Evolutionary conservation across 805 yeast species (phyloP), one percentile per base, ranked within the genome.

Genomic region (Candida nonsorbophila): DNA sequence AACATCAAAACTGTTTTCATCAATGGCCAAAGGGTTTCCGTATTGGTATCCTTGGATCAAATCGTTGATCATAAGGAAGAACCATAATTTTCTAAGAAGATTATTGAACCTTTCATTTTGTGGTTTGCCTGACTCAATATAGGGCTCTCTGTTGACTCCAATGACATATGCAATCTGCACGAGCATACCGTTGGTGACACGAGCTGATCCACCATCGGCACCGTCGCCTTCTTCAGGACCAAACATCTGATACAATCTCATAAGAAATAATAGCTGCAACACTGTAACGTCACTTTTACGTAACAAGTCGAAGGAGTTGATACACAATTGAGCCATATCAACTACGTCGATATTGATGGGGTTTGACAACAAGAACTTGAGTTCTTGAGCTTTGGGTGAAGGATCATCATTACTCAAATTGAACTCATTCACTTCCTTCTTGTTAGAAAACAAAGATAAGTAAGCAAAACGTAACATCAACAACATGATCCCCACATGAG

Each of bases 81-180:
- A 52, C 70, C 70, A 63, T 5, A 60, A 50, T 29, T 62, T 62
- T 29, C 70, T 40, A 21, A 51, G 32, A 17, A 62, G 29, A 30
- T 58, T 51, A 41, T 45, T 36, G 4, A 25, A 20, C 18, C 39
- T 41, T 16, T 43, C 53, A 32, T 51, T 51, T 8, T 11, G 20
- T 18, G 20, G 20, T 9, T 42, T 34, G 7, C 38, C 36, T 32
- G 53, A 51, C 40, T 30, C 42, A 33, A 50, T 21, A 40, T 74
- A 74, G 1, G 87, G 86, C 38, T 81, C 87, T 44, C 87, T 60
- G 46, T 81, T 79, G 11, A 79, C 40, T 0, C 86, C 88, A 39
- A 79, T 67, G 14, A 78, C 68, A 33, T 74, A 67, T 0, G 80
- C 84, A 78, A 79, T 75, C 40, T 78, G 84, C 8, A 77, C 56